Evolutionary conservation across 768 basidiomycete species (phyloP).

Genomic region (Lyophyllum decastes): DNA sequence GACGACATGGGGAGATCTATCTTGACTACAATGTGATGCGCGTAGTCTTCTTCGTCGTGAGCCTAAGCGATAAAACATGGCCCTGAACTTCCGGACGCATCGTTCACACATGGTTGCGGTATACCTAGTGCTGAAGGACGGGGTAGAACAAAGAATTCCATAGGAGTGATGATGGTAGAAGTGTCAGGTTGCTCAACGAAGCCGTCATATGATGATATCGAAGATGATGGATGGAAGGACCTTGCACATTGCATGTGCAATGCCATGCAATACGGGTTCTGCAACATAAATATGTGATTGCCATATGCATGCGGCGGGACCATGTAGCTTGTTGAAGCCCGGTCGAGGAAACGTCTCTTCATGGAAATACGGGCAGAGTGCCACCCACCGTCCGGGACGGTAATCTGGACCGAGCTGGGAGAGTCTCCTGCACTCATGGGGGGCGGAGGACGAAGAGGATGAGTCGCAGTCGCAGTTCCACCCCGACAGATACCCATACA

Average conservation of each 20-base stretch:
- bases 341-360: no score
- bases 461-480: no score
- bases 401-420: no score
- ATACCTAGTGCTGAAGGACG: neutral
- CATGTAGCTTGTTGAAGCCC: no score
- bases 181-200: neutral
- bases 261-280: neutral
- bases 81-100: neutral
- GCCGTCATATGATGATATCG: neutral
- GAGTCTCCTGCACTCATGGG: no score
- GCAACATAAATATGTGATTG: neutral
- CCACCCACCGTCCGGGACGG: no score
- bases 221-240: neutral
- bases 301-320: neutral
- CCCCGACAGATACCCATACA: no score
- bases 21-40: neutral
- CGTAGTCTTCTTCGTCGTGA: neutral
- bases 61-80: neutral
- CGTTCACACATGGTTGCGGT: neutral
- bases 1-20: neutral
- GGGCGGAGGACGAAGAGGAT: no score
- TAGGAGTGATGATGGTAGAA: neutral
- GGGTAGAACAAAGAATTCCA: neutral
- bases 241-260: neutral
- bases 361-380: no score